Evolutionary conservation across 73 alveolate genomes (phyloP).

Genomic region (Chromera velia): DNA sequence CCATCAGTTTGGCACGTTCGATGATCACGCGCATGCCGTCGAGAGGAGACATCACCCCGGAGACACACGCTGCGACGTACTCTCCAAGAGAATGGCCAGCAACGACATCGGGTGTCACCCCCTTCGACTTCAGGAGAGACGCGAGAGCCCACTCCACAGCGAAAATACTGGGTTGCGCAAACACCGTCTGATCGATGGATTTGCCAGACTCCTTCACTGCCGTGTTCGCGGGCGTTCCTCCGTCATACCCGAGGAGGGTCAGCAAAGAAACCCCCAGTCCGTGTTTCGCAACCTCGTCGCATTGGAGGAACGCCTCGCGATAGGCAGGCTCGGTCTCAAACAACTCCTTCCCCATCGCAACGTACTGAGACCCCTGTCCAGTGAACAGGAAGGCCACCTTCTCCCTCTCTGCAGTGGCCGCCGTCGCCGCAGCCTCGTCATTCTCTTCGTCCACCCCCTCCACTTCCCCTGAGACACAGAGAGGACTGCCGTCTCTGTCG

Average conservation of each 20-base stretch:
- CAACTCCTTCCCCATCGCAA: slow-evolving; percentile 9
- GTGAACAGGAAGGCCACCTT: slow-evolving; percentile 1
- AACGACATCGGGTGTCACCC: slow-evolving; percentile 29
- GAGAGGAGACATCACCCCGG: not conserved
- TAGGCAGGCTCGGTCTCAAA: slow-evolving; percentile 5
- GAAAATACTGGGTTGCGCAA: not conserved
- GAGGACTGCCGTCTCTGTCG: too few species aligned
- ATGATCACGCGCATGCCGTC: not conserved
- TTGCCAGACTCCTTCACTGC: too few species aligned
- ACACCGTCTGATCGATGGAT: not conserved
- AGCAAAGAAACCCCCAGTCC: not conserved
- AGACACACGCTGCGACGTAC: not conserved
- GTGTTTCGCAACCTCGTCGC: not conserved
- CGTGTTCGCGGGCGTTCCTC: not conserved
- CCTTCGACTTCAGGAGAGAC: slow-evolving; percentile 14
- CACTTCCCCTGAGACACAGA: too few species aligned
- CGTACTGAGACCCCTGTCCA: not conserved
- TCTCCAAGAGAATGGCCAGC: slow-evolving; percentile 18
- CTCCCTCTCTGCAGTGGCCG: too few species aligned
- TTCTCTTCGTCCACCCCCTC: too few species aligned
- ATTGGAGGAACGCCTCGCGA: slow-evolving; percentile 26
- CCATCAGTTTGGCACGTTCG: not conserved
- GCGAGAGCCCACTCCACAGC: slow-evolving; percentile 20
- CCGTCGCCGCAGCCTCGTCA: too few species aligned
- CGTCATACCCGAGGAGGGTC: not conserved